phyloP scores from a whole-genome alignment of 495 filamentous ascomycete species.

The Penicillium flavigenum region DNA sequence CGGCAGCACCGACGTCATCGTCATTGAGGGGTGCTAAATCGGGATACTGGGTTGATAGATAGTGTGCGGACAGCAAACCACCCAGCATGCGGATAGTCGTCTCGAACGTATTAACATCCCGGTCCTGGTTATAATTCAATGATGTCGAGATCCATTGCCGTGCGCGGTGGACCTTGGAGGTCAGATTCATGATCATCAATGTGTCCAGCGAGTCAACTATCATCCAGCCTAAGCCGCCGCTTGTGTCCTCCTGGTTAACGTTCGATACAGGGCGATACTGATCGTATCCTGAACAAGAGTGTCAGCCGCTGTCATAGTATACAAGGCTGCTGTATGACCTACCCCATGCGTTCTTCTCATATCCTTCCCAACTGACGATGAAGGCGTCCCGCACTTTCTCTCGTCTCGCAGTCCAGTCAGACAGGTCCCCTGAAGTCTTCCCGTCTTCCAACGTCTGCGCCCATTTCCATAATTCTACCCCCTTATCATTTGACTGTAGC shows the following conservation, averaged over 20 bases:
- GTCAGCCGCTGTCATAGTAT: slow-evolving; percentile 9
- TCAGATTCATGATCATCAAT: slow-evolving; percentile 97
- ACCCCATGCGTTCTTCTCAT: slow-evolving; percentile 95
- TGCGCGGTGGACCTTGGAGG: slow-evolving; percentile 78
- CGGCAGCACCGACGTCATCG: slow-evolving; percentile 63
- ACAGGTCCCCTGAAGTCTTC: slow-evolving; percentile 23
- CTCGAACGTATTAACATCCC: slow-evolving; percentile 97
- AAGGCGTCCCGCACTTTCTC: slow-evolving; percentile 90
- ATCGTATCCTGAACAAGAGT: slow-evolving; percentile 65
- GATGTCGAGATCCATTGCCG: slow-evolving; percentile 85
- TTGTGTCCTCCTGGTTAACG: slow-evolving; percentile 76
- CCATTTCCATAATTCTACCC: slow-evolving; percentile 46
- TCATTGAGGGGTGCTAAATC: slow-evolving; percentile 62
- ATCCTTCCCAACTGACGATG: slow-evolving; percentile 84
- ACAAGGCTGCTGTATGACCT: slow-evolving; percentile 26
- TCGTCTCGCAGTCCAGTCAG: slow-evolving; percentile 70
- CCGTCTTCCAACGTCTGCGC: slow-evolving; percentile 36
- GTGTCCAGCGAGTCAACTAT: slow-evolving; percentile 96
- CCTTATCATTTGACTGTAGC: slow-evolving; percentile 23
- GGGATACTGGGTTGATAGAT: slow-evolving; percentile 75
- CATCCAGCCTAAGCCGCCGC: slow-evolving; percentile 83
- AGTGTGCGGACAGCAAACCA: slow-evolving; percentile 90
- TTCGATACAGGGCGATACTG: slow-evolving; percentile 81
- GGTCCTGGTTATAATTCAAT: slow-evolving; percentile 82
- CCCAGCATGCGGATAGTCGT: slow-evolving; percentile 98